Percentiles rank a stretch among this genome's conserved stretches.
These are phyloP conservation scores for Rhizopogon rudus DNA, from an alignment of 768 basidiomycete species.

Conservation along the genomic window DNA sequence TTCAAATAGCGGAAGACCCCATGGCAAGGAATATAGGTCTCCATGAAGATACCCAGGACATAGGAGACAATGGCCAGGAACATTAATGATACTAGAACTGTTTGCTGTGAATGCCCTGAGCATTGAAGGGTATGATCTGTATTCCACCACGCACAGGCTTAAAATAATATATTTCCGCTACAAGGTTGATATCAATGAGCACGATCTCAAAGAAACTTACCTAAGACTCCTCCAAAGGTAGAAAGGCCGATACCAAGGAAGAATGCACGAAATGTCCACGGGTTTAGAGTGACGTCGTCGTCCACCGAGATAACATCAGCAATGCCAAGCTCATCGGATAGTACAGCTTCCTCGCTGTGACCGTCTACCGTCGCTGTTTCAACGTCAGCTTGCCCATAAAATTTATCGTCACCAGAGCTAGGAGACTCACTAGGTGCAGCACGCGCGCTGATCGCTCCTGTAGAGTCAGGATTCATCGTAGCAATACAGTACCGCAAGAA, in stretches of 20 bases:
- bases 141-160: constrained; percentile 33
- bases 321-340: constrained; percentile 37
- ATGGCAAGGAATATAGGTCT: constrained; percentile 38
- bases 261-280: constrained; percentile 42
- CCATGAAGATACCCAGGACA: constrained; percentile 42
- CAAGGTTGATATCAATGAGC: constrained; percentile 1
- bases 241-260: constrained; percentile 43
- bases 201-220: constrained; percentile 17
- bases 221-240: constrained; percentile 43
- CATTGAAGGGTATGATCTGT: background rate
- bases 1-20: constrained; percentile 48
- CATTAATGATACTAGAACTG: constrained; percentile 45
- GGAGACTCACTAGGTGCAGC: background rate
- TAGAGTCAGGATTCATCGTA: constrained; percentile 1
- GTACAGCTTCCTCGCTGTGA: constrained; percentile 25
- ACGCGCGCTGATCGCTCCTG: background rate
- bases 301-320: constrained; percentile 37
- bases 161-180: constrained; percentile 51
- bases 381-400: constrained; percentile 23
- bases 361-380: constrained; percentile 25
- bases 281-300: constrained; percentile 41
- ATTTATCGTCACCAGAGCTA: constrained; percentile 24
- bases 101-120: constrained; percentile 35
- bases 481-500: background rate
- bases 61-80: constrained; percentile 51